A percentile compares a stretch with the other conserved stretches of the same genome.
Conservation (phyloP, 768 basidiomycete genomes). For the Naganishia vaughanmartiniae region DNA sequence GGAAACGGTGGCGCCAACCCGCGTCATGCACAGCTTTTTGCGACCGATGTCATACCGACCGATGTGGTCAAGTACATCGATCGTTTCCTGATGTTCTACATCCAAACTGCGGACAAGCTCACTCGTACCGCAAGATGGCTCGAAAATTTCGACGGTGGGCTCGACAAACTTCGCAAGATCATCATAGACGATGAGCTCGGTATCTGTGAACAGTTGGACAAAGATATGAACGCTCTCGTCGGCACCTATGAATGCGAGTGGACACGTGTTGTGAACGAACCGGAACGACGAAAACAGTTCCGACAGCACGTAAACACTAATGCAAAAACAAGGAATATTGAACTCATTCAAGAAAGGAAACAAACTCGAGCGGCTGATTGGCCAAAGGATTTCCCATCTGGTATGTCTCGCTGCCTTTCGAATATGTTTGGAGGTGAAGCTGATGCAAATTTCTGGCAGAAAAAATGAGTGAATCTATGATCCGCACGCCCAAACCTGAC, state of each 20-base stretch:
- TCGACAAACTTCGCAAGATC: constrained; percentile 66
- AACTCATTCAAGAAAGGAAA: constrained; percentile 62
- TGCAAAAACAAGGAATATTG: constrained; percentile 47
- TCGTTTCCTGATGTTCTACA: constrained; percentile 56
- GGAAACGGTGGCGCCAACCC: constrained; percentile 66
- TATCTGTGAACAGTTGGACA: constrained; percentile 68
- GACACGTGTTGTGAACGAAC: constrained; percentile 63
- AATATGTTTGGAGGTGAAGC: no score
- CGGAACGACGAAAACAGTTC: constrained; percentile 58
- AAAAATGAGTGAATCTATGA: constrained; percentile 54
- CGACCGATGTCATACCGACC: constrained; percentile 66
- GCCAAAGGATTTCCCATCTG: constrained; percentile 60
- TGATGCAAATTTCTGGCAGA: constrained; percentile 32
- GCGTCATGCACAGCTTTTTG: constrained; percentile 65
- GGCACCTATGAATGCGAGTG: constrained; percentile 70
- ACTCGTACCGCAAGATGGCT: constrained; percentile 73
- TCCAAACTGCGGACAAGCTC: constrained; percentile 68
- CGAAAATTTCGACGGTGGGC: constrained; percentile 66
- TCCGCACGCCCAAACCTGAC: constrained; percentile 56
- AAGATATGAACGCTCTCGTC: constrained; percentile 65
- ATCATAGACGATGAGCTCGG: constrained; percentile 70
- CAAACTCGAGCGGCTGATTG: constrained; percentile 68
- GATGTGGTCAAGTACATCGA: constrained; percentile 58
- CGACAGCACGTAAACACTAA: constrained; percentile 67
- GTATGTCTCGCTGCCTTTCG: constrained; percentile 23